Evolutionary conservation across 1,139 yeast genomes (phyloP), one percentile per base, ranked within the genome.

Genomic region (Lodderomyces elongisporus): DNA sequence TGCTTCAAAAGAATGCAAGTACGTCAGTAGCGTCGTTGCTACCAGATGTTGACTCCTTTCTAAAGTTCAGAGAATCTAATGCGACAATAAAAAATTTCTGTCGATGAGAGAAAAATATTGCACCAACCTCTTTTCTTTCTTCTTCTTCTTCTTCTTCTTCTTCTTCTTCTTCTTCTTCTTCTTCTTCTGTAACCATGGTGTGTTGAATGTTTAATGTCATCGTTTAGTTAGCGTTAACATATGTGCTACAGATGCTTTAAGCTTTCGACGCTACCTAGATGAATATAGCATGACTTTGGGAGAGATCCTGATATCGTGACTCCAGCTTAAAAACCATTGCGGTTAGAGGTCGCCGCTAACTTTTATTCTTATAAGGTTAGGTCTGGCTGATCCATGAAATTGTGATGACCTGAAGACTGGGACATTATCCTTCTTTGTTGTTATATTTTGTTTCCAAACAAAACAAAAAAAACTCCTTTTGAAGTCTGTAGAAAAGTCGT

Each of bases 371-470:
- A 3, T 22, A 4, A 10, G 22, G 10, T 51, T 47, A 41, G 57
- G 61, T 46, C 54, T 41, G 69, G 79, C 77, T 57, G 88, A 79
- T 77, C 87, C 94, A 85, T 85, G 94, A 67, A 66, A 66, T 58
- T 63, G 74, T 66, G 74, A 67, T 67, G 74, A 67, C 95, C 95
- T 85, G 79, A 75, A 70, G 79, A 62, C 74, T 82, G 93, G 77
- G 58, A 83, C 89, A 83, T 66, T 37, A 31, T 18, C 10, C 18
- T 15, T 24, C 9, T 25, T 25, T 25, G 5, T 4, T n/a, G 22
- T 10, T 20, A 8, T 20, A n/a, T n/a, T n/a, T n/a, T n/a, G n/a
- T n/a, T n/a, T n/a, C n/a, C n/a, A n/a, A n/a, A n/a, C n/a, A n/a
- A n/a, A n/a, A n/a, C n/a, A n/a, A n/a, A n/a, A n/a, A n/a, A n/a